Percentiles rank a stretch among this genome's conserved stretches.
Evolutionary conservation across 352 stramenopile species (phyloP).

Genomic region (Phytophthora melonis): DNA sequence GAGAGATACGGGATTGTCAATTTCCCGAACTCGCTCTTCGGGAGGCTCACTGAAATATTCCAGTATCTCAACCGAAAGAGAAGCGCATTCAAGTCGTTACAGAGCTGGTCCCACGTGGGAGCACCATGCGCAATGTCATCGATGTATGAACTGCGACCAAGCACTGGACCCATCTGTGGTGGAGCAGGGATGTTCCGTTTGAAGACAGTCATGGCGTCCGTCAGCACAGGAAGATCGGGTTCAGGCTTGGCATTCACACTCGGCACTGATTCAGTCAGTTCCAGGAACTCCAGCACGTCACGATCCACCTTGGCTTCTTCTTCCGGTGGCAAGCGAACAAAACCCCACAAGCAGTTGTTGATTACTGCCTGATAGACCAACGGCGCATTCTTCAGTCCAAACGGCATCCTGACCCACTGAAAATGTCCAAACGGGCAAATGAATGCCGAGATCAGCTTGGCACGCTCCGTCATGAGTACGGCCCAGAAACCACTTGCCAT

Average conservation of each 20-base stretch:
- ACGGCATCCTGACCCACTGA: neutral
- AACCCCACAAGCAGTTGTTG: slow-evolving; percentile 8
- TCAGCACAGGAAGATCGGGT: neutral
- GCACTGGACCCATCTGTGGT: neutral
- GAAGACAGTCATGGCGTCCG: neutral
- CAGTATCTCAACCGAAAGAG: slow-evolving; percentile 5
- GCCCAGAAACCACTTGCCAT: neutral
- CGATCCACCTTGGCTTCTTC: slow-evolving; percentile 3
- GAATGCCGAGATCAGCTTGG: slow-evolving; percentile 1
- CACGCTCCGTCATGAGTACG: neutral
- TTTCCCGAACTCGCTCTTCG: slow-evolving; percentile 11
- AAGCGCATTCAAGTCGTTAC: neutral
- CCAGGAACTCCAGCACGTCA: neutral
- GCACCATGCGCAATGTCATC: slow-evolving; percentile 10
- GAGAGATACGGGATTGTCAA: neutral
- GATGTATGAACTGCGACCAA: slow-evolving; percentile 3
- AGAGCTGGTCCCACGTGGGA: neutral
- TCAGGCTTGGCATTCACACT: neutral
- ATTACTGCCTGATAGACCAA: neutral
- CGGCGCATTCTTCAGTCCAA: neutral
- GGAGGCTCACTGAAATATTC: slow-evolving; percentile 12
- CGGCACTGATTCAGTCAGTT: neutral
- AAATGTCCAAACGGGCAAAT: slow-evolving; percentile 7
- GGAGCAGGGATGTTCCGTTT: neutral
- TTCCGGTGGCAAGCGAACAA: neutral